Percentiles rank a stretch among this genome's conserved stretches.
Evolutionary conservation across 768 basidiomycete species (phyloP).

Genomic region (Glaciozyma antarctica): DNA sequence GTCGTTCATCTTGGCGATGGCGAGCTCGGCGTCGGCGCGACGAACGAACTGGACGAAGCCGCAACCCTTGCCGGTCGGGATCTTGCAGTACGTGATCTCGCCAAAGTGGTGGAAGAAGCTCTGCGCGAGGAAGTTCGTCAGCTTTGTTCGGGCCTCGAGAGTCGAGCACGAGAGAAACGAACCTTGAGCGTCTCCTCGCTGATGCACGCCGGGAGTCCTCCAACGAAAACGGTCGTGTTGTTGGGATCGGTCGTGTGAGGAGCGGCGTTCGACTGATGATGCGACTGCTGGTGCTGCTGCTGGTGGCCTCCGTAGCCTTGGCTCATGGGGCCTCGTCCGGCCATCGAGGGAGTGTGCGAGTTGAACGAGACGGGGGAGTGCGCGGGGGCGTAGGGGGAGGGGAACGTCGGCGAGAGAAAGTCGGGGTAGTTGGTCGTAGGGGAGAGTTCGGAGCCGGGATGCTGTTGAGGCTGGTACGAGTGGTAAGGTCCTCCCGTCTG

Average conservation of each 20-base stretch:
- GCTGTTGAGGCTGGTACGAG: neutral
- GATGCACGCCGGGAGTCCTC: conserved; percentile 76
- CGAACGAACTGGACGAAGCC: conserved; percentile 92
- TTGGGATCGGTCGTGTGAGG: conserved; percentile 56
- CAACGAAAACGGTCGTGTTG: conserved; percentile 89
- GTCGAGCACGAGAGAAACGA: neutral
- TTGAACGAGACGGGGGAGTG: neutral
- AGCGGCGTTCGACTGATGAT: neutral
- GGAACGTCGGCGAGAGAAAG: conserved; percentile 8
- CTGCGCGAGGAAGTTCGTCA: conserved; percentile 23
- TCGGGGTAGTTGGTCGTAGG: conserved; percentile 6
- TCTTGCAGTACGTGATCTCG: conserved; percentile 55
- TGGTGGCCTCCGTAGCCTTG: neutral
- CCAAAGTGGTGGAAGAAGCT: conserved; percentile 37
- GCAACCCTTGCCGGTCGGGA: conserved; percentile 91
- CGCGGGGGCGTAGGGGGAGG: neutral
- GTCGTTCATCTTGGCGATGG: conserved; percentile 94
- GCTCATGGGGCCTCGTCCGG: neutral
- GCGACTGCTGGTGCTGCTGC: no score
- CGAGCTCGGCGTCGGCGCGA: conserved; percentile 76
- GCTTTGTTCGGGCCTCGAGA: neutral
- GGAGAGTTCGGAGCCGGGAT: conserved; percentile 2
- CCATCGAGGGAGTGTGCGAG: conserved; percentile 2
- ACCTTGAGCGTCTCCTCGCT: conserved; percentile 83
- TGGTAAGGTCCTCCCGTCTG: neutral